A percentile compares a stretch with the other conserved stretches of the same genome.
Evolutionary conservation across 1,284 basidiomycete genomes (phyloP).

Genomic region (Farysia itapuensis): DNA sequence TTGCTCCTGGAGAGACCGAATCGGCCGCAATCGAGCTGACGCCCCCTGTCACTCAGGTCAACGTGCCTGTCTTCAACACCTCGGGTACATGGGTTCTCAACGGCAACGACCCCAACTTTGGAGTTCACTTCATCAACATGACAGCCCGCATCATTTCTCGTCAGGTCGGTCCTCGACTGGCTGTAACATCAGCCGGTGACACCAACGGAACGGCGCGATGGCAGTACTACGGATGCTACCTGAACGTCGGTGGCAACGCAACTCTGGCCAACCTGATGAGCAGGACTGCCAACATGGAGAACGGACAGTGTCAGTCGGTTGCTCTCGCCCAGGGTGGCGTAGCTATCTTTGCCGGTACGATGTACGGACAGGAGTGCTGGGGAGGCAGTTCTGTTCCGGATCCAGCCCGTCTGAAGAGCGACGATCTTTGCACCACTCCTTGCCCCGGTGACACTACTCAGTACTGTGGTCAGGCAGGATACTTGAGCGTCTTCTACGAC

Average conservation of each 20-base stretch:
- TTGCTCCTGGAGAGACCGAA: slow-evolving; percentile 2
- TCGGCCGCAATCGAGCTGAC: slow-evolving; percentile 1
- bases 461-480: slow-evolving; percentile 56
- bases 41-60: not conserved
- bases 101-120: slow-evolving; percentile 19
- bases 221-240: slow-evolving; percentile 10
- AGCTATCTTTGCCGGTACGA: slow-evolving; percentile 7
- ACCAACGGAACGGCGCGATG: slow-evolving; percentile 6
- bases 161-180: slow-evolving; percentile 4
- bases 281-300: not conserved
- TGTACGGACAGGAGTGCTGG: slow-evolving; percentile 53
- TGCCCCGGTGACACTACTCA: slow-evolving; percentile 57
- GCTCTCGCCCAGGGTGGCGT: not conserved
- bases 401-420: slow-evolving; percentile 1
- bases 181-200: not conserved
- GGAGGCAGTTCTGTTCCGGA: slow-evolving; percentile 33
- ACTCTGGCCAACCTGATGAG: slow-evolving; percentile 1
- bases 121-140: slow-evolving; percentile 13
- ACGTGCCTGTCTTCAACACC: slow-evolving; percentile 3
- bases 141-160: slow-evolving; percentile 6
- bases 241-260: not conserved
- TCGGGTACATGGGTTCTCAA: slow-evolving; percentile 10
- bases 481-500: slow-evolving; percentile 51
- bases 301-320: slow-evolving; percentile 3
- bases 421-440: slow-evolving; percentile 44